Evolutionary conservation across 495 filamentous ascomycete species (phyloP).

Genomic region (Tuber brumale): DNA sequence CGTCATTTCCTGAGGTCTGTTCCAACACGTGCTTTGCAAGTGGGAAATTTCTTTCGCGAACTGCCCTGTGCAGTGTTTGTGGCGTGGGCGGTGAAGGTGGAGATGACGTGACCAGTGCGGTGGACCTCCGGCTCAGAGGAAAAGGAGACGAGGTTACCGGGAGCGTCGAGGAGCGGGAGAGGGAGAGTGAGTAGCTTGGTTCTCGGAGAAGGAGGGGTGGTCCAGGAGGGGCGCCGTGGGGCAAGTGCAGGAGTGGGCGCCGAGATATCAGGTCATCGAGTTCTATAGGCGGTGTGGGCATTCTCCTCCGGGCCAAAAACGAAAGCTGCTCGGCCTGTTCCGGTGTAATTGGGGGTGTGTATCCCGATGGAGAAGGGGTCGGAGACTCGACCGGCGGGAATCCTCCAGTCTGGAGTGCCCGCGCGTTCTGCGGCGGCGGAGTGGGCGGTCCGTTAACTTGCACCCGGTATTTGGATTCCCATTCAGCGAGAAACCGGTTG

Average conservation of each 20-base stretch:
- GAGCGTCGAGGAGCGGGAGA: not conserved
- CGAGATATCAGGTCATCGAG: not conserved
- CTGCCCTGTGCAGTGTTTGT: not conserved
- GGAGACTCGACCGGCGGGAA: not conserved
- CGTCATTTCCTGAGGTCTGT: not conserved
- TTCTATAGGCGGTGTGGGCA: not conserved
- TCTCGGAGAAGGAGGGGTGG: not conserved
- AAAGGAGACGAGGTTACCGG: not conserved
- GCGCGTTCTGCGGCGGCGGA: not conserved
- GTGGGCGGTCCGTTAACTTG: not conserved
- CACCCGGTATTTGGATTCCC: not conserved
- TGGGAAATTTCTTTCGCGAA: not conserved
- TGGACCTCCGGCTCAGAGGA: not conserved
- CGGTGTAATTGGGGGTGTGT: not conserved
- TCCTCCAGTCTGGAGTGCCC: not conserved
- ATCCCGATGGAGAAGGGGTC: not conserved
- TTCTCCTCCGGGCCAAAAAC: not conserved
- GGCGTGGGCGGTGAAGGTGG: not conserved
- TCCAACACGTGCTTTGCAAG: not conserved
- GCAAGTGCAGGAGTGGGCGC: not conserved
- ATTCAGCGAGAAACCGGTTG: constrained; percentile 5
- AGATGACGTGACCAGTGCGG: not conserved
- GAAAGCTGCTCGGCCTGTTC: not conserved
- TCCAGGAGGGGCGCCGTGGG: not conserved
- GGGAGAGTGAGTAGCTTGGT: not conserved